Evolutionary conservation across 192 early-diverging fungal genomes (phyloP).

Genomic region (Coemansia sp.): DNA sequence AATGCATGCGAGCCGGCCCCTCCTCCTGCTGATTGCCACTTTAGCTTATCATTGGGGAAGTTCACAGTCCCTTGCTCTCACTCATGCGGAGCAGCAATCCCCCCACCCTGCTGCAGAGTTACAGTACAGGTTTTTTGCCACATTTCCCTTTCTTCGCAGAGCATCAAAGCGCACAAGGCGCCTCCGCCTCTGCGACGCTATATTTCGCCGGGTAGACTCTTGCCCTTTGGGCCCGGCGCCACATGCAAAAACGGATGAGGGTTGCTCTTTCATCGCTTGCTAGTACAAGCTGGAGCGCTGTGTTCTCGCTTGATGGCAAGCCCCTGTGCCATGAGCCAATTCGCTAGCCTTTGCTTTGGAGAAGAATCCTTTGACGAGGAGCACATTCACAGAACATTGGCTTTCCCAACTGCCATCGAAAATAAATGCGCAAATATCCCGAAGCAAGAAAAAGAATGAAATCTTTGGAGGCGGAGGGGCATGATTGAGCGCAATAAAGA

Average conservation of each 20-base stretch:
- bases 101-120: constrained; percentile 4
- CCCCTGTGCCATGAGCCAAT: too few relatives aligned
- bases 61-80: constrained; percentile 1
- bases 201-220: not conserved
- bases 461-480: too few relatives aligned
- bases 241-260: not conserved
- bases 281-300: not conserved
- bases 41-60: not conserved
- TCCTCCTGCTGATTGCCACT: not conserved
- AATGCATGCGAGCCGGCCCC: constrained; percentile 1
- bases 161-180: not conserved
- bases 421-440: too few relatives aligned
- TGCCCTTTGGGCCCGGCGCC: not conserved
- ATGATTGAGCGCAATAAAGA: too few relatives aligned
- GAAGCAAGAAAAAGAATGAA: too few relatives aligned
- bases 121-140: not conserved
- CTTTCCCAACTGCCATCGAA: too few relatives aligned
- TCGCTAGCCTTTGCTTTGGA: too few relatives aligned
- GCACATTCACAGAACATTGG: too few relatives aligned
- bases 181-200: not conserved
- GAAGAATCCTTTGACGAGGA: too few relatives aligned
- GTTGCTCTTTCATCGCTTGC: not conserved
- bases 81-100: constrained; percentile 4
- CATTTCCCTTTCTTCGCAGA: not conserved
- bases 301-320: not conserved